phyloP scores from a whole-genome alignment of 139 green algal genomes.

The Chlorella sp. region DNA sequence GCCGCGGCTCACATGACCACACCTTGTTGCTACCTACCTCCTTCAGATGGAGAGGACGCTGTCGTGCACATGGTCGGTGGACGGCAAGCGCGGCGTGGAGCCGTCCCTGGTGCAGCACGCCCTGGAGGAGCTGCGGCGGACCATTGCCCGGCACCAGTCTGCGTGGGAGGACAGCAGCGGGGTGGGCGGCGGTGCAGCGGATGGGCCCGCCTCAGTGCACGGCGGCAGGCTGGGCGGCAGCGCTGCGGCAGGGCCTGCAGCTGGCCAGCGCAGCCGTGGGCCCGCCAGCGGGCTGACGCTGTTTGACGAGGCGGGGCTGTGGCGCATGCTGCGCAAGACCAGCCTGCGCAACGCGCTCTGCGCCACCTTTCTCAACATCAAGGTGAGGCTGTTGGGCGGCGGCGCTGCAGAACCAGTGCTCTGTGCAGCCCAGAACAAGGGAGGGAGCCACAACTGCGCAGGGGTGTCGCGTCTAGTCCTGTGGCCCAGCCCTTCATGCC shows the following conservation, averaged over 20 bases:
- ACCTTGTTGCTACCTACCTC: not conserved
- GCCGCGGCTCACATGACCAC: no score
- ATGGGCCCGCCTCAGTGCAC: no score
- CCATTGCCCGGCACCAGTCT: constrained; percentile 1
- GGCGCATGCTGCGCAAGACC: not conserved
- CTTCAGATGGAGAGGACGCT: constrained; percentile 21
- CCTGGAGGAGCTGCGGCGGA: constrained; percentile 15
- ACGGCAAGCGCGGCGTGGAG: constrained; percentile 4
- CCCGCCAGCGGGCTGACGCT: not conserved
- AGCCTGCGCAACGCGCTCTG: not conserved
- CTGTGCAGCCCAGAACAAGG: no score
- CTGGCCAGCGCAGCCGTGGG: not conserved
- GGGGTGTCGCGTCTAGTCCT: no score
- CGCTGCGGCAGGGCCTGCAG: not conserved
- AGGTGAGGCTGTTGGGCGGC: not conserved
- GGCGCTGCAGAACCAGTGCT: not conserved
- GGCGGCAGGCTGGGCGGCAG: not conserved
- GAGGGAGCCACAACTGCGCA: no score
- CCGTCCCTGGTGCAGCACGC: constrained; percentile 13
- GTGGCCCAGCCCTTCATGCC: no score
- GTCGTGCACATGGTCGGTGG: not conserved
- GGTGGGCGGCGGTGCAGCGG: no score
- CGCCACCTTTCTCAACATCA: constrained; percentile 20
- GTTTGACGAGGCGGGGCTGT: not conserved
- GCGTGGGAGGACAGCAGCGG: not conserved